A percentile compares a stretch with the other conserved stretches of the same genome.
These are phyloP conservation scores for Argentina anserina DNA, from an alignment of 306 rosid genomes.

Conservation along the genomic window DNA sequence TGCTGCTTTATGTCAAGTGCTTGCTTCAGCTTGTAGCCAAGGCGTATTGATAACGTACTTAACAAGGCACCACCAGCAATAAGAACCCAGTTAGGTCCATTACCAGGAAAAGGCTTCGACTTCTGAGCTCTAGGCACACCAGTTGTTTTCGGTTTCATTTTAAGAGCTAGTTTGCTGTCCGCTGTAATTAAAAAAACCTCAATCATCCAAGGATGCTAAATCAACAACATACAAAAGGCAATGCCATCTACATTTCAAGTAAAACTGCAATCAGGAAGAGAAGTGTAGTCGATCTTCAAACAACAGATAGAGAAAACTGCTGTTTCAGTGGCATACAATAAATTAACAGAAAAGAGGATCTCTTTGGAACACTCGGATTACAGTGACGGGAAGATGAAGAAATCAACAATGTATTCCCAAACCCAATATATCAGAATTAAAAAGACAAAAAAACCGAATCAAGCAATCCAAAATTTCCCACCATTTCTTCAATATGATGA, in stretches of 20 bases:
- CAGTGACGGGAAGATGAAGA: neutral
- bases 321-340: neutral
- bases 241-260: slow-evolving; percentile 6
- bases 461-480: neutral
- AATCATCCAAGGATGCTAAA: slow-evolving; percentile 43
- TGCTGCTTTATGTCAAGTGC: slow-evolving; percentile 63
- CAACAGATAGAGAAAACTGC: neutral
- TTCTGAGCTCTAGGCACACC: slow-evolving; percentile 58
- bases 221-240: slow-evolving; percentile 2
- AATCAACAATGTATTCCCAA: neutral
- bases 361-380: neutral
- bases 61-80: slow-evolving; percentile 92
- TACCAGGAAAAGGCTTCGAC: slow-evolving; percentile 37
- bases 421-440: neutral
- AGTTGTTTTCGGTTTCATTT: slow-evolving; percentile 62
- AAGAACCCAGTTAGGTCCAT: slow-evolving; percentile 79
- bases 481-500: neutral
- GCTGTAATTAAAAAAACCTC: slow-evolving; percentile 27
- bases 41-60: slow-evolving; percentile 76
- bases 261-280: slow-evolving; percentile 6
- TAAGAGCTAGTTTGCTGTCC: slow-evolving; percentile 28
- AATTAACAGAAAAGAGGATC: neutral
- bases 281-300: neutral
- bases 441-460: neutral
- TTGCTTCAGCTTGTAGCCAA: slow-evolving; percentile 87